phyloP scores from a whole-genome alignment of 495 filamentous ascomycete species.

The Penicillium maclennaniae region DNA sequence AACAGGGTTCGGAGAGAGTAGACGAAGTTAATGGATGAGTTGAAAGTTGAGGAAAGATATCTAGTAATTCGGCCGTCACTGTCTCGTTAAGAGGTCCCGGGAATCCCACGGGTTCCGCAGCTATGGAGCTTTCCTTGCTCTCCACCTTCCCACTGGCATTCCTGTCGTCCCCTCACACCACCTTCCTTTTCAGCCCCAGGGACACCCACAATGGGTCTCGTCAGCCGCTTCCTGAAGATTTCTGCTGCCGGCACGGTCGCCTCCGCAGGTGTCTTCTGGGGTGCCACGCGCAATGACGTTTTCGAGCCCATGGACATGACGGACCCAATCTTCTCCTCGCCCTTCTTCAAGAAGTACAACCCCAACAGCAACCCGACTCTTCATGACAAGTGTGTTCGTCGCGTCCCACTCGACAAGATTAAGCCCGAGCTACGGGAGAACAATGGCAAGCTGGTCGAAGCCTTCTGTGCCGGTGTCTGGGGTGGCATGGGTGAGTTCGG shows the following conservation, averaged over 20 bases:
- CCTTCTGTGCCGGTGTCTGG: constrained; percentile 65
- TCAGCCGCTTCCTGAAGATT: constrained; percentile 41
- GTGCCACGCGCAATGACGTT: constrained; percentile 41
- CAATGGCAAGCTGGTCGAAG: constrained; percentile 55
- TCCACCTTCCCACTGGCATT: too few relatives aligned
- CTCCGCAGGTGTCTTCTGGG: constrained; percentile 41
- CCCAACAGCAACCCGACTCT: constrained; percentile 56
- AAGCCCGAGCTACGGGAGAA: constrained; percentile 60
- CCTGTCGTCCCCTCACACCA: background rate
- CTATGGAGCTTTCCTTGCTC: too few relatives aligned
- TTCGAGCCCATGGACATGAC: constrained; percentile 47
- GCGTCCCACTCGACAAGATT: constrained; percentile 58
- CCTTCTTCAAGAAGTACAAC: constrained; percentile 55
- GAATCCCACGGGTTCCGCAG: too few relatives aligned
- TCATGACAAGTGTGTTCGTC: constrained; percentile 60
- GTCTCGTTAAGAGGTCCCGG: too few relatives aligned
- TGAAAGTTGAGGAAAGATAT: too few relatives aligned
- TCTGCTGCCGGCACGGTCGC: constrained; percentile 38
- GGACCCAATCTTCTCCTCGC: constrained; percentile 60
- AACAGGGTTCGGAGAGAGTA: too few relatives aligned
- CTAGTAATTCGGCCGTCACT: too few relatives aligned
- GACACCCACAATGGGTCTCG: constrained; percentile 42
- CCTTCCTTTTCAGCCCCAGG: background rate
- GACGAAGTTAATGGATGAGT: too few relatives aligned
- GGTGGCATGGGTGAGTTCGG: constrained; percentile 55